Base-by-base conservation (phyloP, 306 rosid genomes). In the Lotus japonicus region DNA sequence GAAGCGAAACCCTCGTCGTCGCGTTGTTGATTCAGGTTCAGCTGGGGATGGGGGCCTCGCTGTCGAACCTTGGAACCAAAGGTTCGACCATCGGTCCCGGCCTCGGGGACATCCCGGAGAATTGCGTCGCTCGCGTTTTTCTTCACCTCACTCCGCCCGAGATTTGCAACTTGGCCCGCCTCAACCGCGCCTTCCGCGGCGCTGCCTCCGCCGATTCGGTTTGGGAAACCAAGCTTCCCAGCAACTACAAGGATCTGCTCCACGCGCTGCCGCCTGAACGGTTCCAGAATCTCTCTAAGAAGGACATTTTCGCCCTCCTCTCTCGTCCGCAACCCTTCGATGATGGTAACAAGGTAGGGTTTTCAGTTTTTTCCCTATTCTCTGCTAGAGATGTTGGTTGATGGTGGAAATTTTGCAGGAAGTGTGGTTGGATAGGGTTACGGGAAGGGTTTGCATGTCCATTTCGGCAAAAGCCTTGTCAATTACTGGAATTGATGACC, bases 31-130 rank as follows among this genome's bases (percentile, higher is more conserved):
- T 31, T 31, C 36, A 28, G 15, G 28, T 35, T 36, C 45, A 4
- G 6, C 8, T n/a, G 58, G 67, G 75, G 74, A 71, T 92, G 97
- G 98, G 97, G 64, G 83, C 97, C 35, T 82, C 96, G 78, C 84
- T 86, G 15, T 90, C 98, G 61, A 84, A 68, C 83, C 71, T 84
- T 7, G 98, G 83, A 12, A 17, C 80, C 17, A 84, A 83, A 70
- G 98, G 94, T 54, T 82, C 80, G 19, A 60, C 75, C 54, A 21
- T 26, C 17, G 90, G 83, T n/a, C 96, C 94, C 28, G 89, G 97
- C 36, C 84, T 92, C 39, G 98, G 97, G 4, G 98, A 92, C 80
- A 92, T 92, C 31, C 97, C 97, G 33, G 98, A 92, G 81, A 68
- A 70, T 69, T 92, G 97, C 56, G 96, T 92, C 48, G 98, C 98